Evolutionary conservation across 2,329 filamentous ascomycete genomes (phyloP).

Genomic region (Tolypocladium endophyticum): DNA sequence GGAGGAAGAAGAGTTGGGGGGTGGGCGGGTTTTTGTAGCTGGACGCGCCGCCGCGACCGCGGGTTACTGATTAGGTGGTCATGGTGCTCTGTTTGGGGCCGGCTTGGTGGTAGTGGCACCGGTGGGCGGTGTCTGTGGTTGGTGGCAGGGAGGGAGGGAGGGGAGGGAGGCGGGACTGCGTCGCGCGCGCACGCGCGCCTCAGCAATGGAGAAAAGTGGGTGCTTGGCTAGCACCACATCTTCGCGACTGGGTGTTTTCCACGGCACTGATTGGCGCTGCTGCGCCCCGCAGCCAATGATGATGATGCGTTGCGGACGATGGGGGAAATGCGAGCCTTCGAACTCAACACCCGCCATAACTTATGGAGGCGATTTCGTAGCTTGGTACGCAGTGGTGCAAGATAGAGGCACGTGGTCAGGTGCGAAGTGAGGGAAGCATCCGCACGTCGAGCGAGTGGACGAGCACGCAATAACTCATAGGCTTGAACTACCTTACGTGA

Average conservation of each 20-base stretch:
- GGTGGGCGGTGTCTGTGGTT: background rate
- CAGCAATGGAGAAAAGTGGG: background rate
- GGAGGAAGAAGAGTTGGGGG: conserved; percentile 38
- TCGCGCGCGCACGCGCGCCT: background rate
- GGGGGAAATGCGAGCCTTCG: background rate
- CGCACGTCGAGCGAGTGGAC: background rate
- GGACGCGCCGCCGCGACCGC: conserved; percentile 38
- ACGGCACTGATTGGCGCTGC: background rate
- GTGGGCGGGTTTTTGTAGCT: conserved; percentile 50
- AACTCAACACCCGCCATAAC: background rate
- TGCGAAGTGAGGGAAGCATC: background rate
- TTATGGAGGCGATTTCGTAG: too few species aligned
- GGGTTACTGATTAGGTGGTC: conserved; percentile 44
- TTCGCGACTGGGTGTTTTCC: background rate
- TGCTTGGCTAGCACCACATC: background rate
- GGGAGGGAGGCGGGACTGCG: background rate
- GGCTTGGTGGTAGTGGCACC: conserved; percentile 7
- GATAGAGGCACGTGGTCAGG: background rate
- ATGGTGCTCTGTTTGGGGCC: conserved; percentile 7
- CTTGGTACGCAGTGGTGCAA: background rate
- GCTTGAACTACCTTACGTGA: background rate
- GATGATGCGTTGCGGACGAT: background rate
- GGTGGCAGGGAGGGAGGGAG: background rate
- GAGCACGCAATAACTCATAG: background rate
- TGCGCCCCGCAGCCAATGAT: background rate